Evolutionary conservation across 192 early-diverging fungal species (phyloP), one percentile per base, ranked within the genome.

Genomic region (Coemansia sp.): DNA sequence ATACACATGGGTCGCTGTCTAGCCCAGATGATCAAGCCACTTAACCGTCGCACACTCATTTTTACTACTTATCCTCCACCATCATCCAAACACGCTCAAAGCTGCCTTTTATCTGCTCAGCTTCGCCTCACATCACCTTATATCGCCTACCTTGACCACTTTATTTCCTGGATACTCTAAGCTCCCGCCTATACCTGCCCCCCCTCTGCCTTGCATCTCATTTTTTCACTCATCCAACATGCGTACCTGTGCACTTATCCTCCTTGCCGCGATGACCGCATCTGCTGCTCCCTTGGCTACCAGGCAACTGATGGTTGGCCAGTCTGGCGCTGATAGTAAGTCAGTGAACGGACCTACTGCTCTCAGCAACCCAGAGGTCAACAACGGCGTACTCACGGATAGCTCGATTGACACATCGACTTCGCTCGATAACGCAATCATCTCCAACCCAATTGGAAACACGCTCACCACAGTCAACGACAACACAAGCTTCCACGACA

Each of bases 401-500:
- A 73, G 76, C 12, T 75, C 76, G 2, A 16, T 83, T 29, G 75
- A 76, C 67, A 62, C 76, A n/a, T 50, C 66, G 15, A 69, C 73
- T 6, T 83, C 81, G 9, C 46, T 83, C 18, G 68, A 83, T 18
- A 70, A 68, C 11, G 81, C 81, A 0, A 60, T 62, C n/a, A 76
- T 83, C 41, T 52, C 58, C 4, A 70, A 75, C 53, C 70, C 81
- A 0, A 62, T 63, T 0, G 76, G 70, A 11, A 83, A 83, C 66
- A 66, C 73, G 16, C 38, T 83, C 12, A 69, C 73, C 0, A 55
- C 68, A 5, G 20, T 66, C 43, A 83, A 78, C 68, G 69, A 63
- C 29, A 83, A 83, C 65, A 18, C 67, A n/a, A 61, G 71, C 65
- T 64, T 83, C 53, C 76, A 83, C 44, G 81, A 83, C 62, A 83